These are phyloP conservation scores for Vaccinium darrowii DNA, from an alignment of 148 eudicot genomes.

Conservation along the genomic window DNA sequence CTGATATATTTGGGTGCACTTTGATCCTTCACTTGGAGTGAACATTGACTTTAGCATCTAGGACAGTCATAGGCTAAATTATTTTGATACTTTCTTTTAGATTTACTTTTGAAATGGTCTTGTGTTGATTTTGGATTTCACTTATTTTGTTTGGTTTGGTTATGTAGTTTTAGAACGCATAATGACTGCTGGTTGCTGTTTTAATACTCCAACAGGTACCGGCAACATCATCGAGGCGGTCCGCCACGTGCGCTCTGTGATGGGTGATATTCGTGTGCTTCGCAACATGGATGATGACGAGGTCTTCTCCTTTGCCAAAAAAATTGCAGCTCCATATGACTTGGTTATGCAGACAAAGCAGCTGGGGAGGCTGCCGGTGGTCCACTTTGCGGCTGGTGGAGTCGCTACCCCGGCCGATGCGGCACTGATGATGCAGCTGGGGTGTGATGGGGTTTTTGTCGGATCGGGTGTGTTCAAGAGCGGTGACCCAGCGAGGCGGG, in stretches of 20 bases:
- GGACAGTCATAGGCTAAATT: background rate
- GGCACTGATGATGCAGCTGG: constrained; percentile 93
- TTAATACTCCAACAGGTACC: constrained; percentile 32
- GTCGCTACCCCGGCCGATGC: constrained; percentile 93
- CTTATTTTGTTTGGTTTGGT: background rate
- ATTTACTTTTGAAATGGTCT: background rate
- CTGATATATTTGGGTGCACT: background rate
- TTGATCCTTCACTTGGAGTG: background rate
- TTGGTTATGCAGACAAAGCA: constrained; percentile 88
- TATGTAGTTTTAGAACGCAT: background rate
- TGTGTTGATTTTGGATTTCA: background rate
- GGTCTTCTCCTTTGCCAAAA: constrained; percentile 72
- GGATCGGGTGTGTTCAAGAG: constrained; percentile 87
- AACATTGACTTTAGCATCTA: background rate
- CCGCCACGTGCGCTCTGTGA: constrained; percentile 73
- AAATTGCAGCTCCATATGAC: constrained; percentile 72
- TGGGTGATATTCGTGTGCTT: constrained; percentile 66
- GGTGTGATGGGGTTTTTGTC: constrained; percentile 85
- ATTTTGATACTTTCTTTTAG: background rate
- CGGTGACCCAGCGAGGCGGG: constrained; percentile 63
- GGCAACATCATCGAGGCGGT: constrained; percentile 79
- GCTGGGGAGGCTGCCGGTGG: constrained; percentile 83
- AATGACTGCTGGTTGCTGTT: background rate
- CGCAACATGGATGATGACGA: constrained; percentile 91
- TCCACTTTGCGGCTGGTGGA: constrained; percentile 93